Percentiles rank a stretch among this genome's conserved stretches.
Evolutionary conservation across 2,329 filamentous ascomycete genomes (phyloP).

Genomic region (Trichoderma citrinoviride): DNA sequence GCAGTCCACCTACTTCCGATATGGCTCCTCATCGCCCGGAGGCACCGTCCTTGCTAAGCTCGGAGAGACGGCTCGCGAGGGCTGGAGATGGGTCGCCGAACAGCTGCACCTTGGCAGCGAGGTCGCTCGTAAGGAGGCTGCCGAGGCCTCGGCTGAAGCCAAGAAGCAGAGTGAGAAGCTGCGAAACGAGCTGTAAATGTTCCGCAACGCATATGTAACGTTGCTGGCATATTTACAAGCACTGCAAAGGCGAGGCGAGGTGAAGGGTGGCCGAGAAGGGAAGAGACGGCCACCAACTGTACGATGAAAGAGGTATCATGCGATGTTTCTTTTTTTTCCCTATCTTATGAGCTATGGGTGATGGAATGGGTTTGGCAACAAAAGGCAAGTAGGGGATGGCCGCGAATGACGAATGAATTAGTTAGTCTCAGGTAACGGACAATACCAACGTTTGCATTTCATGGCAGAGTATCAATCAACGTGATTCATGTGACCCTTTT

Average conservation of each 20-base stretch:
- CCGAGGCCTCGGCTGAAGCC: constrained; percentile 34
- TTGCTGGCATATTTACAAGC: neutral
- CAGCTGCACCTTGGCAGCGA: constrained; percentile 51
- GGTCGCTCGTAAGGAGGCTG: constrained; percentile 48
- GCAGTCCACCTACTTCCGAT: constrained; percentile 73
- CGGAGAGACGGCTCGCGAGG: constrained; percentile 45
- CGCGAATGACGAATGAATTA: neutral
- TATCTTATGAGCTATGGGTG: neutral
- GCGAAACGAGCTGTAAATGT: constrained; percentile 50
- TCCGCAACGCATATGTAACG: neutral
- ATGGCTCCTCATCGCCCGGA: constrained; percentile 66
- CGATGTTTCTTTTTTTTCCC: neutral
- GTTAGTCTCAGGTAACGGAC: neutral
- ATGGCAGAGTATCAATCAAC: too few species aligned
- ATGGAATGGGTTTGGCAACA: neutral
- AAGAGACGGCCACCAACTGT: neutral
- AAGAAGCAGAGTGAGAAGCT: constrained; percentile 35
- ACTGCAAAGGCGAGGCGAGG: neutral
- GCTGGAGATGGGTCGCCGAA: constrained; percentile 51
- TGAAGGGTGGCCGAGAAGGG: neutral
- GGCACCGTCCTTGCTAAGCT: constrained; percentile 66
- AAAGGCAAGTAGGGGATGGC: neutral
- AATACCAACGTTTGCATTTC: neutral
- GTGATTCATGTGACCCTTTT: too few species aligned
- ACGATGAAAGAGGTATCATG: neutral